Base-by-base conservation (phyloP, 2,329 filamentous ascomycete genomes). In the Elsinoe fawcettii region DNA sequence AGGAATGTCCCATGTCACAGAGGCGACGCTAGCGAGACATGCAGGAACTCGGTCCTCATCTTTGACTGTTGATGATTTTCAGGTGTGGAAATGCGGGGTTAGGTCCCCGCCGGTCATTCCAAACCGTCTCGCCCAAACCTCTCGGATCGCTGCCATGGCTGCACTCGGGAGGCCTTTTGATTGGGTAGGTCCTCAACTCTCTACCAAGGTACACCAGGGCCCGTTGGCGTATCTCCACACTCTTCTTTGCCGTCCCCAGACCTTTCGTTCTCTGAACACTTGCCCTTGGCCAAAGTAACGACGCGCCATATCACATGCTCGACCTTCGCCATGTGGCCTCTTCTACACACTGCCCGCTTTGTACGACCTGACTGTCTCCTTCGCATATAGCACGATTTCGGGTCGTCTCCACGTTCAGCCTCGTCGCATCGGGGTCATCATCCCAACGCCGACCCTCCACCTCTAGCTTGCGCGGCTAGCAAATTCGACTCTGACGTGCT, bases 271-370 rank as follows among this genome's bases (percentile, higher is more conserved):
- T 25, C 41, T 23, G 41, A 9, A 25, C 46, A 18, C 25, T 51
- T 34, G n/a, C 32, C 32, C 49, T 37, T 53, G 49, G 49, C 49
- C 12, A 27, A 36, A 53, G 20, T 20, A 23, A 20, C 41, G 12
- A 18, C 30, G 49, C 49, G 30, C 49, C n/a, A 39, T 53, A 53
- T 53, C 49, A 39, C 49, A 53, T 37, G 49, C 49, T 53, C 34
- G 20, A 39, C 34, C 32, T 36, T 25, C 32, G 49, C 49, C 49
- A 53, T 53, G 49, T 34, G 30, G 49, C 32, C 32, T 53, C 25
- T 34, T 22, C 18, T 20, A 12, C 49, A 11, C 7, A 36, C 32
- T 34, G 32, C 20, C 9, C 23, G 16, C 30, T 32, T 53, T 32
- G 49, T 6, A 36, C 30, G 49, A 22, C 32, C 20, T 20, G 30